Base-by-base conservation (phyloP, 345 rosid genomes). In the Syzygium aqueum region DNA sequence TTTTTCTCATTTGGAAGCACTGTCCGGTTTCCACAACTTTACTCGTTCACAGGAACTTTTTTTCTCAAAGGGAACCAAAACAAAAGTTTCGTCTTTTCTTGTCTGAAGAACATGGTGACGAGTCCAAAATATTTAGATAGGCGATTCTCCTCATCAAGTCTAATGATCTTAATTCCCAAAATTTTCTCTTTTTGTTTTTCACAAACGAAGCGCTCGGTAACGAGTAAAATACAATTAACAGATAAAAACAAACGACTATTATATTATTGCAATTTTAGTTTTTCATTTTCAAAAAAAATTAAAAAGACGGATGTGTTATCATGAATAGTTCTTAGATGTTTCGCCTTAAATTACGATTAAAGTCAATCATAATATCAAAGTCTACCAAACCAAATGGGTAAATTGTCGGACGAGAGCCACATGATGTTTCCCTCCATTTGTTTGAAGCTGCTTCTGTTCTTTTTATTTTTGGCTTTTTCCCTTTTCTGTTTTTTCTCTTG, bases 191-290 rank as follows among this genome's bases (percentile, higher is more conserved):
- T 0, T 25, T 53, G 46, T 23, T 22, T 3, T 57, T 56, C 9
- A 25, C 30, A 67, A 17, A 67, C 17, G 46, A 67, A 33, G 4
- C 1, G 5, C 2, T 2, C 1, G 0, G 2, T 16, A 30, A 16
- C 2, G 0, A 30, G 12, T 67, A 17, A 17, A 33, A 17, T 33
- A 67, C 3, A 30, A 33, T 21, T 21, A 19, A 33, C 2, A 67
- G 10, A 73, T 8, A 67, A 33, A 33, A 33, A 22, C 7, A 17
- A 67, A 33, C 0, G 4, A 19, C 3, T 19, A 11, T 19, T 19
- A 19, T 19, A 5, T 19, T 33, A 8, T 37, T 2, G 8, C 49
- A 33, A 33, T 19, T 73, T 33, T 11, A 9, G 46, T 5, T 7
- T 73, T 73, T 73, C 21, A 16, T 73, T 7, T 63, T 9, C 10